These are phyloP conservation scores for Cercis canadensis DNA, from an alignment of 306 rosid genomes.

Conservation along the genomic window DNA sequence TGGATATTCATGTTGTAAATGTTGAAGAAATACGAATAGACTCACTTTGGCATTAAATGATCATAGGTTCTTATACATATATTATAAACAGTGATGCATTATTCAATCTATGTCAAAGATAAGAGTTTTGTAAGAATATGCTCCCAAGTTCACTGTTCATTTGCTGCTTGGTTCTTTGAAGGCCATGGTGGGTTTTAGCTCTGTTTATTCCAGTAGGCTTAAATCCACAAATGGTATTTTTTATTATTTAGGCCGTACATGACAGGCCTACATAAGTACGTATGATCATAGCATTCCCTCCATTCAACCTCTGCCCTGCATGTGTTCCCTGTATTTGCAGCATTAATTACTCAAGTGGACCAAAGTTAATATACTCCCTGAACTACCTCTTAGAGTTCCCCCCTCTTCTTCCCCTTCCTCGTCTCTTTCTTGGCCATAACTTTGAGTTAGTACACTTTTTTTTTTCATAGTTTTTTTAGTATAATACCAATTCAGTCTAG, in stretches of 20 bases:
- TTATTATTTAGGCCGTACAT: not conserved
- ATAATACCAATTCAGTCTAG: not conserved
- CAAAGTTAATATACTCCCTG: conserved; percentile 2
- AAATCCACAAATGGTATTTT: not conserved
- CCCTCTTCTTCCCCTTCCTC: too few relatives aligned
- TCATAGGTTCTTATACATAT: not conserved
- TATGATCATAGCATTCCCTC: not conserved
- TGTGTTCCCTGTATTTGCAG: not conserved
- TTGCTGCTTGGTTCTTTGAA: not conserved
- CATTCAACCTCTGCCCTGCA: not conserved
- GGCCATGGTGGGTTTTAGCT: not conserved
- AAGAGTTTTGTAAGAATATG: not conserved
- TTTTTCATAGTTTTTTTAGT: too few relatives aligned
- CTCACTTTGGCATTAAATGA: conserved; percentile 1
- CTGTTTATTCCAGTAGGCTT: not conserved
- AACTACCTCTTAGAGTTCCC: not conserved
- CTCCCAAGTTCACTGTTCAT: not conserved
- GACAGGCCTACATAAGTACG: not conserved
- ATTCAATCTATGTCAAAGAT: conserved; percentile 8
- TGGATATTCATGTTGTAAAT: not conserved
- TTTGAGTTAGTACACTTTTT: too few relatives aligned
- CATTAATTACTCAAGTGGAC: not conserved
- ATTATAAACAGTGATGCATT: not conserved
- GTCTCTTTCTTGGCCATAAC: too few relatives aligned
- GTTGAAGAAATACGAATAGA: conserved; percentile 21